Evolutionary conservation across 139 green algal genomes (phyloP).

Genomic region (Picochlorum sp.): DNA sequence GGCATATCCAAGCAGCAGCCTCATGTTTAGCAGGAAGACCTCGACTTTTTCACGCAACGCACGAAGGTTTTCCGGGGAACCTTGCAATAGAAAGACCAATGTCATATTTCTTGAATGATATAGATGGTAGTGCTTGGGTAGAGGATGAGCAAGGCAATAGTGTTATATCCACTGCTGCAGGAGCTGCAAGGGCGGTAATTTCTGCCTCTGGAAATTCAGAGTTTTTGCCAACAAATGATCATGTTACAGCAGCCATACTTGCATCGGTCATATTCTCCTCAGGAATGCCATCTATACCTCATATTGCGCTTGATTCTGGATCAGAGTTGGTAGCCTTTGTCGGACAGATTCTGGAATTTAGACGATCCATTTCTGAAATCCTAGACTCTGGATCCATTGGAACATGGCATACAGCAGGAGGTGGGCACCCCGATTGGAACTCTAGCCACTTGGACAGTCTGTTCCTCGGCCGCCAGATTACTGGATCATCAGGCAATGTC

Average conservation of each 20-base stretch:
- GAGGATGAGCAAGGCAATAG: neutral
- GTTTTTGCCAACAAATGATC: neutral
- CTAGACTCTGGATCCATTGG: neutral
- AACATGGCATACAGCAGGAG: neutral
- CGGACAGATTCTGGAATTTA: neutral
- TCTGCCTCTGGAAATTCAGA: neutral
- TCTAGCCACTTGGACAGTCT: neutral
- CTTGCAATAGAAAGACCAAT: constrained; percentile 17
- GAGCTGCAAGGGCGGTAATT: neutral
- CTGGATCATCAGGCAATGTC: neutral
- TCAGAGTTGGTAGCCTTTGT: neutral
- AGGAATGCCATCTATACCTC: constrained; percentile 2
- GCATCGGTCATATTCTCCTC: constrained; percentile 25
- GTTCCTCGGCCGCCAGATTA: neutral
- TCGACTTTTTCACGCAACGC: neutral
- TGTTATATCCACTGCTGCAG: constrained; percentile 14
- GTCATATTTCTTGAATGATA: neutral
- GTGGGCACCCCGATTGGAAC: neutral
- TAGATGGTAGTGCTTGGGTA: neutral
- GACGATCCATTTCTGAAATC: neutral
- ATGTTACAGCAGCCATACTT: constrained; percentile 28
- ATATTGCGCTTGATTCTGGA: neutral
- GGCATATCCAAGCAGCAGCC: neutral
- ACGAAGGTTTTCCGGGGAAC: constrained; percentile 18
- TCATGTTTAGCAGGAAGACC: neutral